These are phyloP conservation scores for Flaveria robusta DNA, from an alignment of 129 eudicot genomes.

Conservation along the genomic window DNA sequence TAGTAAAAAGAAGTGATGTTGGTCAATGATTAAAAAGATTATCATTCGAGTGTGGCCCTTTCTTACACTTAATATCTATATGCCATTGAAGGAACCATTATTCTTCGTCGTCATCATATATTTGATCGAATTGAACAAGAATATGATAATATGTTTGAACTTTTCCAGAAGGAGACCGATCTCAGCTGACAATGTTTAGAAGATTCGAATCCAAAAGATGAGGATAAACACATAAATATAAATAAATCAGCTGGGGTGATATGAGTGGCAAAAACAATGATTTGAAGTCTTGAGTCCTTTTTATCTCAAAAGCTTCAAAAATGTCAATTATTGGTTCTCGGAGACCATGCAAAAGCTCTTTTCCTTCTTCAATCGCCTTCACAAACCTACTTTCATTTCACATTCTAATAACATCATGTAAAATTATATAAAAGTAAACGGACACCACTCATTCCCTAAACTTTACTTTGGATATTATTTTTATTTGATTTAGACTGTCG, in stretches of 20 bases:
- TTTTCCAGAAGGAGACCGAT: constrained; percentile 38
- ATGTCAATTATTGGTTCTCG: constrained; percentile 39
- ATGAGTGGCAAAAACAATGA: constrained; percentile 36
- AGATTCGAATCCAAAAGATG: constrained; percentile 44
- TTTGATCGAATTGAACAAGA: not conserved
- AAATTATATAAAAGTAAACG: constrained; percentile 26
- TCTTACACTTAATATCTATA: too few relatives aligned
- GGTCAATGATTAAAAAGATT: too few relatives aligned
- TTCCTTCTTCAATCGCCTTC: constrained; percentile 37
- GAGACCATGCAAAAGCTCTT: constrained; percentile 44
- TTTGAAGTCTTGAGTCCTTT: constrained; percentile 38
- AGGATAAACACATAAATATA: constrained; percentile 41
- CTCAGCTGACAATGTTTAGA: constrained; percentile 34
- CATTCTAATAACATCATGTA: constrained; percentile 21
- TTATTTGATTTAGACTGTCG: constrained; percentile 19
- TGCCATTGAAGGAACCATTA: not conserved
- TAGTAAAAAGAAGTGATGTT: too few relatives aligned
- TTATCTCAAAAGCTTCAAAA: constrained; percentile 41
- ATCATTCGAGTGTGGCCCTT: too few relatives aligned
- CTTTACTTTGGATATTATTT: constrained; percentile 28
- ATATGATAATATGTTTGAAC: constrained; percentile 20
- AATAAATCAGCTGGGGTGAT: constrained; percentile 25
- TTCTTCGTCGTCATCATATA: constrained; percentile 6
- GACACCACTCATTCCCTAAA: constrained; percentile 27
- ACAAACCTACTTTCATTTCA: constrained; percentile 31